Conservation (phyloP, 2,329 filamentous ascomycete genomes). For the Ciborinia camelliae region DNA sequence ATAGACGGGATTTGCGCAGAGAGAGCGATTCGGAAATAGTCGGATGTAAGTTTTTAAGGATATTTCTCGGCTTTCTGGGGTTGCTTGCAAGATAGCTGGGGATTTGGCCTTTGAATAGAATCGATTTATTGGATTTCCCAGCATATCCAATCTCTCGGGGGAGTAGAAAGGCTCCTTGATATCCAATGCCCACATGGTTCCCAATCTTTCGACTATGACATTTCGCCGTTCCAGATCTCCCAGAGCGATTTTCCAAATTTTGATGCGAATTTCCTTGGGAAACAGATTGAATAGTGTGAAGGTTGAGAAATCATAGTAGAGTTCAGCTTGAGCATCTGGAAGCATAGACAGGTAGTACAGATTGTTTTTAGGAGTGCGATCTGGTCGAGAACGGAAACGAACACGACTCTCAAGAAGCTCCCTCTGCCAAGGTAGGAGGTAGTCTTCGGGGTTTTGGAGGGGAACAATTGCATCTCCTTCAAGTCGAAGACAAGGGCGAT, state of each 20-base stretch:
- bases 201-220: not conserved
- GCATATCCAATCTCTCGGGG: not conserved
- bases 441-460: not conserved
- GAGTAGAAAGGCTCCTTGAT: not conserved
- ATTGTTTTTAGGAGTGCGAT: not conserved
- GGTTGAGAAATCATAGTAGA: not conserved
- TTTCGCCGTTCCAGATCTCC: not conserved
- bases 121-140: not conserved
- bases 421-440: not conserved
- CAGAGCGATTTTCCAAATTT: not conserved
- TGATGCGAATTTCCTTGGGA: not conserved
- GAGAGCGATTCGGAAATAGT: not conserved
- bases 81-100: not conserved
- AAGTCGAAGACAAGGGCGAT: not conserved
- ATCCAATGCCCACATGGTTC: not conserved
- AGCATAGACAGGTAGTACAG: not conserved
- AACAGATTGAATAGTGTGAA: not conserved
- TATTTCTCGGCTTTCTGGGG: not conserved
- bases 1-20: not conserved
- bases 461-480: not conserved
- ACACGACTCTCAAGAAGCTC: not conserved
- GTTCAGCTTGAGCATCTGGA: not conserved
- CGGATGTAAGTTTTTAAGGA: not conserved
- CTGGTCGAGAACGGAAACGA: not conserved
- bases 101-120: not conserved